Base-by-base conservation (phyloP, 2,329 filamentous ascomycete genomes). In the Fusarium ramigenum region DNA sequence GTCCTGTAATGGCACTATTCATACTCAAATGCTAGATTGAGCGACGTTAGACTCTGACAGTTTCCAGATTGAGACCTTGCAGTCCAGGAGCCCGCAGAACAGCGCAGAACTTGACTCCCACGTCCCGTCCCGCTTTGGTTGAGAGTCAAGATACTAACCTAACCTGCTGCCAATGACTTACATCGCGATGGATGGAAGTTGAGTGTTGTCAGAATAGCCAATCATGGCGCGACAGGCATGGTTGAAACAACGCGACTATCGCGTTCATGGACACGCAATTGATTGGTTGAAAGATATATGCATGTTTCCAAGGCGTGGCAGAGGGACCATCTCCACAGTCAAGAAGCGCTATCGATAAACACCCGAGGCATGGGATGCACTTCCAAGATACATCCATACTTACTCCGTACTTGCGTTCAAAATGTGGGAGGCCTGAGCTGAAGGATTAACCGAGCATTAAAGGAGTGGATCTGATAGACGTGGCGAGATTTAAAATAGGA, bases 271-370 rank as follows among this genome's bases (percentile, higher is more conserved):
- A 50, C 74, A 73, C 71, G 69, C 30, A 40, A 53, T 36, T 64
- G 65, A 78, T 78, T 78, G 76, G 76, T 34, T 52, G 56, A 40
- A 64, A 23, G 42, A 21, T 39, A 68, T 57, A 63, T 78, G 76
- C 75, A 78, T 61, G 72, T 65, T 70, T 65, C 43, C 40, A 43
- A 42, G 28, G 42, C 65, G 63, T 72, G 74, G 64, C 63, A 64
- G 53, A 43, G 53, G 46, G 44, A 60, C 36, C 36, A 56, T 53
- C 54, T 44, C 75, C 69, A 66, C 65, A 53, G 61, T 68, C 52
- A 52, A 57, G 70, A 77, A 77, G 70, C 76, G 74, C 75, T 78
- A 78, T 78, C 77, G 76, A 78, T 78, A 78, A 72, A 74, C 74
- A 73, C 60, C 66, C 65, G 63, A 62, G 44, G 62, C 52, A 42